Evolutionary conservation across 2,329 filamentous ascomycete species (phyloP).

Genomic region (Xylaria sp.): DNA sequence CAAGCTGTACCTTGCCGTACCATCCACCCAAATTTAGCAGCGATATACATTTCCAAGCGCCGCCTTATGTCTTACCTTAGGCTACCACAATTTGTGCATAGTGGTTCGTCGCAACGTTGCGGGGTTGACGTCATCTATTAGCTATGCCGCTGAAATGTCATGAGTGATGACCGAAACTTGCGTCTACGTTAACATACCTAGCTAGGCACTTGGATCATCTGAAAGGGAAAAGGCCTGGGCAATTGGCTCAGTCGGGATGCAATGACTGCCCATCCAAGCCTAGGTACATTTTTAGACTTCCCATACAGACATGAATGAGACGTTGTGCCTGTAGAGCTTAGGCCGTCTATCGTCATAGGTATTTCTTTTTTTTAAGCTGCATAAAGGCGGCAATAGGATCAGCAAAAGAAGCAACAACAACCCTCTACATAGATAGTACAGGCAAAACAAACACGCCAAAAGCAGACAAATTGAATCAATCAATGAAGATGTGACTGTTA

Average conservation of each 20-base stretch:
- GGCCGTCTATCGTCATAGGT: background rate
- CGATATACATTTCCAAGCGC: background rate
- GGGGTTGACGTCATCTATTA: conserved; percentile 21
- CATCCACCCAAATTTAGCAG: background rate
- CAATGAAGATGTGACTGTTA: no score
- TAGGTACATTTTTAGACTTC: background rate
- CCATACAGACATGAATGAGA: background rate
- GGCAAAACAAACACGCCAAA: no score
- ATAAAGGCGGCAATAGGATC: no score
- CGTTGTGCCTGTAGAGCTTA: background rate
- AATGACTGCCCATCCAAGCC: background rate
- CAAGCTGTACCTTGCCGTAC: background rate
- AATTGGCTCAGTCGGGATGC: background rate
- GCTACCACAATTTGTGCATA: conserved; percentile 8
- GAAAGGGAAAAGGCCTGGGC: background rate
- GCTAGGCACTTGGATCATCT: no score
- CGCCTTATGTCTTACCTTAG: background rate
- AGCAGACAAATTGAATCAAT: no score
- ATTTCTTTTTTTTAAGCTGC: no score
- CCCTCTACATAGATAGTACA: no score
- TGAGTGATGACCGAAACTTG: background rate
- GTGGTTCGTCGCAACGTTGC: conserved; percentile 11
- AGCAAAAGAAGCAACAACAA: no score
- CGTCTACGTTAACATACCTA: background rate
- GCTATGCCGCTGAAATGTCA: background rate